Conservation (phyloP, 805 yeast species). For the Brettanomyces anomalus region DNA sequence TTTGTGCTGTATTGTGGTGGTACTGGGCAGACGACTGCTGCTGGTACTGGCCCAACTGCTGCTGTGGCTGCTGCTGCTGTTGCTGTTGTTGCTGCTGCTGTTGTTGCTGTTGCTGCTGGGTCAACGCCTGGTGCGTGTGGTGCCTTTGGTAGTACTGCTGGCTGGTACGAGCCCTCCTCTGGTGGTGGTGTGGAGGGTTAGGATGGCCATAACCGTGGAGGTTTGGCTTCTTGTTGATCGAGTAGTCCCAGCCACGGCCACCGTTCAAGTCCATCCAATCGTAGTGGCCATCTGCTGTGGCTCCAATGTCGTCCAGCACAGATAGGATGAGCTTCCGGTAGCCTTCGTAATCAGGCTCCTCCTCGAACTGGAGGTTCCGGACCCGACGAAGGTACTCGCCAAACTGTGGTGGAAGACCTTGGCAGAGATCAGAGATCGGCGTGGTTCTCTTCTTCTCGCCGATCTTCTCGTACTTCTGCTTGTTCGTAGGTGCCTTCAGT, state of each 20-base stretch:
- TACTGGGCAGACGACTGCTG: neutral
- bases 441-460: slow-evolving; percentile 95
- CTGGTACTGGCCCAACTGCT: neutral
- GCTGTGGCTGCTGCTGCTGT: slow-evolving; percentile 1
- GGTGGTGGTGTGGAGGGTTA: slow-evolving; percentile 57
- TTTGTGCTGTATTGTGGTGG: slow-evolving; percentile 7
- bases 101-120: slow-evolving; percentile 12
- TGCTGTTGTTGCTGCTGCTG: slow-evolving; percentile 9
- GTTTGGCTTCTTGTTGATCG: slow-evolving; percentile 84
- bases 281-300: slow-evolving; percentile 76
- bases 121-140: slow-evolving; percentile 10
- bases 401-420: slow-evolving; percentile 86
- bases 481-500: slow-evolving; percentile 93
- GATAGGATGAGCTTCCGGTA: slow-evolving; percentile 70
- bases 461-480: slow-evolving; percentile 94
- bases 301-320: slow-evolving; percentile 65
- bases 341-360: slow-evolving; percentile 88
- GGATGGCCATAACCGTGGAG: slow-evolving; percentile 96
- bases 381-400: slow-evolving; percentile 87
- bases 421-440: slow-evolving; percentile 74
- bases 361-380: slow-evolving; percentile 84
- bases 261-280: slow-evolving; percentile 97
- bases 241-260: slow-evolving; percentile 93
- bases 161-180: slow-evolving; percentile 26
- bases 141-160: slow-evolving; percentile 13